Evolutionary conservation across 345 rosid species (phyloP).

Genomic region (Salix koriyanagi): DNA sequence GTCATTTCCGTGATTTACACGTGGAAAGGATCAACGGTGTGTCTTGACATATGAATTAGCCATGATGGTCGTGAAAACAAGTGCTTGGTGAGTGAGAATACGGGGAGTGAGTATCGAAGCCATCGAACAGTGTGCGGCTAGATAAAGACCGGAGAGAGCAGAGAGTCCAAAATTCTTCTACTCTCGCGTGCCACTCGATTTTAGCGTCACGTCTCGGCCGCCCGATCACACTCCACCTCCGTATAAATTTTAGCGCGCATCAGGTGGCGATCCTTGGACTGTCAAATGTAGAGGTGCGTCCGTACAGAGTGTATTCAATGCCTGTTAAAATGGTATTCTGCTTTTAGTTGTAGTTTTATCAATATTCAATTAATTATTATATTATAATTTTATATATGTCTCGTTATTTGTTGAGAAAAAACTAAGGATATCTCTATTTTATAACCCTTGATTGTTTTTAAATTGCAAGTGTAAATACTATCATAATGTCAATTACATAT

Average conservation of each 20-base stretch:
- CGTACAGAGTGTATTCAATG: no score
- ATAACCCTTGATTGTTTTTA: no score
- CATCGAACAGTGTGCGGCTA: conserved; percentile 34
- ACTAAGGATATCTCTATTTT: no score
- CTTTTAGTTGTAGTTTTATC: no score
- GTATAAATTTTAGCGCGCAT: conserved; percentile 30
- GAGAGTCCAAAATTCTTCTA: neutral
- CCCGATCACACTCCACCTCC: conserved; percentile 37
- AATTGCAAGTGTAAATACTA: no score
- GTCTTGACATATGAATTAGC: neutral
- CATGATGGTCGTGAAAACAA: neutral
- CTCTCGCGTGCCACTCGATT: conserved; percentile 50
- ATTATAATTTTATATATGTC: no score
- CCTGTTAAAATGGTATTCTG: no score
- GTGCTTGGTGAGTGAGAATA: conserved; percentile 25
- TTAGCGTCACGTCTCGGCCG: conserved; percentile 35
- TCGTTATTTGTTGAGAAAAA: no score
- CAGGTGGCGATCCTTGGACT: conserved; percentile 26
- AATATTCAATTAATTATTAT: no score
- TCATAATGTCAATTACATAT: no score
- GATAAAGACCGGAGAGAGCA: neutral
- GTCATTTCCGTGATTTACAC: conserved; percentile 2
- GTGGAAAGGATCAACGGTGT: neutral
- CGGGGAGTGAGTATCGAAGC: conserved; percentile 49
- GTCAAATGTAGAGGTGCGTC: neutral